These are phyloP conservation scores for Umbellularia californica DNA, from an alignment of 164 flowering plant genomes.

Conservation along the genomic window DNA sequence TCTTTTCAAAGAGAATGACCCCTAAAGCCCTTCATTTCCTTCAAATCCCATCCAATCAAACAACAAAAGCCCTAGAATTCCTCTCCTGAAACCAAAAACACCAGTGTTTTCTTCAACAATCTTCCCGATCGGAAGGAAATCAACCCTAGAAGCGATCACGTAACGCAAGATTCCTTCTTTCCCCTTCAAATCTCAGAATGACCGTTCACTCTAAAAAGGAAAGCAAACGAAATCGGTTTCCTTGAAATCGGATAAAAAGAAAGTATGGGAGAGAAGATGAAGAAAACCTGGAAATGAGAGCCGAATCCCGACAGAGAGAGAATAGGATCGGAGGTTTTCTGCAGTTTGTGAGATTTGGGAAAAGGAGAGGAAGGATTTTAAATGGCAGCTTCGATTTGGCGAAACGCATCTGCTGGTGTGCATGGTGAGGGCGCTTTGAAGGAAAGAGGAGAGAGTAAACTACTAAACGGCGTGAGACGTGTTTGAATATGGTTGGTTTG, in stretches of 20 bases:
- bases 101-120: background rate
- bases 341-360: background rate
- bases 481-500: background rate
- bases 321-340: background rate
- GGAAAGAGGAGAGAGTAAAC: background rate
- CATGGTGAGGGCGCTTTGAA: background rate
- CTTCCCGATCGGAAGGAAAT: background rate
- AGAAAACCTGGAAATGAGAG: background rate
- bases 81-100: too few species aligned
- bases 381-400: background rate
- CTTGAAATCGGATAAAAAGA: background rate
- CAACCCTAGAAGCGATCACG: background rate
- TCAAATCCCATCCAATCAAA: too few species aligned
- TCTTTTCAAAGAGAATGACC: background rate
- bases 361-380: background rate
- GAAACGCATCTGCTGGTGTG: slow-evolving; percentile 1
- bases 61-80: too few species aligned
- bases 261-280: background rate
- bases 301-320: background rate
- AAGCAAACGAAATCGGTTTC: background rate
- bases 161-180: background rate
- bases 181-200: background rate
- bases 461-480: background rate
- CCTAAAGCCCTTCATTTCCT: too few species aligned
- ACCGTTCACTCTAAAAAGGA: background rate